A percentile compares a stretch with the other conserved stretches of the same genome.
Evolutionary conservation across 75 land plant genomes (phyloP).

Genomic region (Pseudotsuga menziesii): DNA sequence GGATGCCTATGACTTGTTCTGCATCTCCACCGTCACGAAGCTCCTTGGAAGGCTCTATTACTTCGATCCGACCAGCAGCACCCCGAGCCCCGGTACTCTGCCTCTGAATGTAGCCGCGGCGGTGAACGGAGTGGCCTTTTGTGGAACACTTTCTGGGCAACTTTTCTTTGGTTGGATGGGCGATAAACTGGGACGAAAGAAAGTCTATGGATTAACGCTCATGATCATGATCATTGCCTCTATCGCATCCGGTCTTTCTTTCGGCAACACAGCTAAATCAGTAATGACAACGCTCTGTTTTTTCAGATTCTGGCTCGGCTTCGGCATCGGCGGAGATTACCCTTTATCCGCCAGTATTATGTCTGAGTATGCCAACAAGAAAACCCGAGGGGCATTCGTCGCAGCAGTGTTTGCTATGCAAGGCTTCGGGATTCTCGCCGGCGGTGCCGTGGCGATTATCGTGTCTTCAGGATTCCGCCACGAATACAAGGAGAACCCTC

Average conservation of each 20-base stretch:
- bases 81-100: conserved; percentile 39
- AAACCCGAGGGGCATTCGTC: conserved; percentile 38
- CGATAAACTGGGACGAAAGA: conserved; percentile 47
- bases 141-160: conserved; percentile 51
- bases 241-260: conserved; percentile 48
- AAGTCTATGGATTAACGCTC: conserved; percentile 53
- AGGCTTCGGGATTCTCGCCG: conserved; percentile 39
- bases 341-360: conserved; percentile 49
- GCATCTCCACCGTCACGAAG: conserved; percentile 58
- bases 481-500: conserved; percentile 8
- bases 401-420: conserved; percentile 51
- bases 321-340: conserved; percentile 54
- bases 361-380: conserved; percentile 51
- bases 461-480: conserved; percentile 24
- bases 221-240: conserved; percentile 49
- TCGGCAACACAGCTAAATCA: conserved; percentile 31
- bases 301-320: conserved; percentile 53
- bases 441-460: conserved; percentile 26
- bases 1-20: conserved; percentile 72
- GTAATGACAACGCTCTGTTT: conserved; percentile 57
- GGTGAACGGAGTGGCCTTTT: conserved; percentile 54
- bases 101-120: conserved; percentile 54
- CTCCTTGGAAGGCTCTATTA: conserved; percentile 69
- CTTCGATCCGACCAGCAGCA: background rate
- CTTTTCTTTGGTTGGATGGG: conserved; percentile 60